Evolutionary conservation across 2,329 filamentous ascomycete genomes (phyloP), one percentile per base, ranked within the genome.

Genomic region (Talaromyces marneffei): DNA sequence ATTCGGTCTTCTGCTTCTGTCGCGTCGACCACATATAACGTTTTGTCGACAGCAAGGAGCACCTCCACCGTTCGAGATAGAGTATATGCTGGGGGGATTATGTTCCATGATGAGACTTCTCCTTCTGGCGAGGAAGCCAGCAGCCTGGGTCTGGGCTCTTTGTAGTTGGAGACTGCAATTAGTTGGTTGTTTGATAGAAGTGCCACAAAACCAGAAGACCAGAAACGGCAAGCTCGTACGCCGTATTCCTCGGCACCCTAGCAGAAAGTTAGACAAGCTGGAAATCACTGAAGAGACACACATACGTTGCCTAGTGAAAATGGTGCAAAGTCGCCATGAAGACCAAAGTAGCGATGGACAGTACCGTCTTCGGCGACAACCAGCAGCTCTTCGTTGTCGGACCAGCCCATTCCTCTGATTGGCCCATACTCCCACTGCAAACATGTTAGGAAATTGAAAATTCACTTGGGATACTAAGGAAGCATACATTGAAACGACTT

Each of bases 291-390:
- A 35, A 40, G 5, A 54, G 10, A 29, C 18, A 54, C n/a, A 33
- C 75, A 64, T 73, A 83, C 85, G 74, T 95, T 88, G 59, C 93
- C 94, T 0, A 99, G 81, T 1, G 90, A 92, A 75, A 97, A 99
- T 62, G 96, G 92, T 16, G 88, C 91, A 72, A 99, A 99, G 72
- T 97, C 93, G 64, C 89, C 91, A 73, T 96, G 90, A n/a, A 99
- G 79, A 70, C 94, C 90, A 73, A 92, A 87, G 71, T 92, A 97
- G 74, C 91, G 94, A 63, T 92, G 84, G 46, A 97, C 93, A 1
- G 87, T 93, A 25, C 94, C 94, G 71, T 99, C 93, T 58, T 89
- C 85, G 9, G 92, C 91, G 57, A 97, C 87, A 0, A 97, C 89
- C 3, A 99, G 80, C 52, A 99, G 82, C 72, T 90, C 89, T 80